A percentile compares a stretch with the other conserved stretches of the same genome.
phyloP scores from a whole-genome alignment of 306 rosid species.

The Lathyrus tuberosus region DNA sequence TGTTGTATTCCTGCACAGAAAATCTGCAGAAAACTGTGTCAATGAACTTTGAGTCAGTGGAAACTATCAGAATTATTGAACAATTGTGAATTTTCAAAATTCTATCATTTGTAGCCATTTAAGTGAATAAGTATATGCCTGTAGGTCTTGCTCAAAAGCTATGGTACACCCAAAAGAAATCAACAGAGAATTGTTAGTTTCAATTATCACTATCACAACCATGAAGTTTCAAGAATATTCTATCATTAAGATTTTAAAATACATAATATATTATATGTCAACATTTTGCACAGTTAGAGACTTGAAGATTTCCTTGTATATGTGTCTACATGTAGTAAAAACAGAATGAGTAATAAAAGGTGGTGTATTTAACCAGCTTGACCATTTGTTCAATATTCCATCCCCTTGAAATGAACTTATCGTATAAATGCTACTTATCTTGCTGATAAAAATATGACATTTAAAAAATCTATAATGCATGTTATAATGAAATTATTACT shows the following conservation, averaged over 20 bases:
- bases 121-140: slow-evolving; percentile 4
- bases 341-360: slow-evolving; percentile 16
- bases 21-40: slow-evolving; percentile 88
- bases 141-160: slow-evolving; percentile 7
- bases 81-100: slow-evolving; percentile 25
- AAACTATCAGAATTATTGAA: slow-evolving; percentile 52
- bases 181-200: slow-evolving; percentile 16
- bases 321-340: background rate
- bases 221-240: slow-evolving; percentile 22
- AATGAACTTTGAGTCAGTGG: slow-evolving; percentile 60
- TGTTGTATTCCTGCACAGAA: slow-evolving; percentile 90
- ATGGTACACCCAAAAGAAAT: slow-evolving; percentile 16
- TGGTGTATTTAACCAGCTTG: slow-evolving; percentile 16
- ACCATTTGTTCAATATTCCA: slow-evolving; percentile 7
- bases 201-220: slow-evolving; percentile 15
- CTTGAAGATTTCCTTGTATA: slow-evolving; percentile 3
- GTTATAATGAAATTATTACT: slow-evolving; percentile 21
- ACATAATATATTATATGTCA: slow-evolving; percentile 27
- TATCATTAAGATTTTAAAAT: slow-evolving; percentile 27
- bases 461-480: slow-evolving; percentile 16
- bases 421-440: slow-evolving; percentile 17
- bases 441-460: slow-evolving; percentile 20
- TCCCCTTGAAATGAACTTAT: slow-evolving; percentile 11
- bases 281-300: slow-evolving; percentile 3
- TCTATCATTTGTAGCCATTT: slow-evolving; percentile 29